Evolutionary conservation across 805 yeast species (phyloP), one percentile per base, ranked within the genome.

Genomic region (Metschnikowia corniflorae): DNA sequence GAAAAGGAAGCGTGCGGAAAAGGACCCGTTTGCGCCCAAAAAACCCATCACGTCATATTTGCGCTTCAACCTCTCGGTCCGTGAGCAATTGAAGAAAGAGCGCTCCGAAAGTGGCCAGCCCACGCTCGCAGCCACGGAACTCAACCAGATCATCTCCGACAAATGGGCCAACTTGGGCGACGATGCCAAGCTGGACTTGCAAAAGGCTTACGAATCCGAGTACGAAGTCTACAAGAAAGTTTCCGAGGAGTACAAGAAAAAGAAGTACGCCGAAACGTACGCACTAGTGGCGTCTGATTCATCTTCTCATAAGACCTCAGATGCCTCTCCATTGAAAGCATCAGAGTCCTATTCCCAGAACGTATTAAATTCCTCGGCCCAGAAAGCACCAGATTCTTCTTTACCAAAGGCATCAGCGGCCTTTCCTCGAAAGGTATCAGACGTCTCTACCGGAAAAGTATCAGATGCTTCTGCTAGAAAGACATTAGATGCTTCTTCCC

Each of bases 21-120:
- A 63, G 50, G 97, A 91, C 62, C 97, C 97, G 35, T 82, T 85
- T 54, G 96, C 96, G 29, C 98, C 98, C 42, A 87, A 86, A 71
- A 88, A 88, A 55, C 97, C 98, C 12, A 70, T 86, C 54, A 88
- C 96, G 16, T 83, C 86, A 29, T 89, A 80, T 67, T 85, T 91
- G 60, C 70, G 71, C 27, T 91, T 79, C 62, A 79, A 86, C 35
- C 80, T 83, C 47, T 79, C 77, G 47, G 75, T 79, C 47, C 80
- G 96, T 54, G 83, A 82, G 44, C 66, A 72, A 25, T 72, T 89
- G 44, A 77, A 81, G 39, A 80, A 75, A 36, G 88, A 84, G 44
- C 75, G 95, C 54, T 72, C 66, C 38, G 63, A 63, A 24, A 66
- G 71, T 32, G 65, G 83, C 22, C 68, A 72, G 50, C 75, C 82